Base-by-base conservation (phyloP, 768 basidiomycete genomes). In the Phaeotremella skinneri region DNA sequence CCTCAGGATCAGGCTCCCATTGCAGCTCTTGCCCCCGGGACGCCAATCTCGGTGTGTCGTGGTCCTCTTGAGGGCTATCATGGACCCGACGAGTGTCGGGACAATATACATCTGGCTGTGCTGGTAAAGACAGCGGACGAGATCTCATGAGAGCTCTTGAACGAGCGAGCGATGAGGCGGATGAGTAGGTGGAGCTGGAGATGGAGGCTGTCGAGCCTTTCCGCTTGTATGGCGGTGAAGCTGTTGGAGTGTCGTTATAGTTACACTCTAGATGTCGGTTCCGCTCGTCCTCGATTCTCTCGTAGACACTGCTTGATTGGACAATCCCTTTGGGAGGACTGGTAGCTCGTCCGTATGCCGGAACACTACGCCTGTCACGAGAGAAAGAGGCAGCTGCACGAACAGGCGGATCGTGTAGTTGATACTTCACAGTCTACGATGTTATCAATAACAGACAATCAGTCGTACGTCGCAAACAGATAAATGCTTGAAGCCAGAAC, bases 1-100 rank as follows among this genome's bases (percentile, higher is more conserved):
- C 20, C 31, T 64, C 62, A 13, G 51, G 58, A 31, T 62, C 61
- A 3, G 58, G 58, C 43, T 59, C 39, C 62, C 62, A 64, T 4
- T 34, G 17, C 5, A 63, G 57, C 20, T 17, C 34, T 37, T 37
- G 17, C 34, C 34, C 34, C 34, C 34, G 34, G 17, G 34, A 7
- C 17, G 34, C 9, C 7, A 37, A 17, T 37, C 34, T 37, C n/a
- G n/a, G n/a, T n/a, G n/a, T n/a, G n/a, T n/a, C n/a, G n/a, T n/a
- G n/a, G n/a, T n/a, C 34, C 34, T 37, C 34, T 7, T 37, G 34
- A 7, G n/a, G n/a, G n/a, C n/a, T n/a, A n/a, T n/a, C n/a, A n/a
- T n/a, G n/a, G n/a, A n/a, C n/a, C n/a, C n/a, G n/a, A n/a, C n/a
- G n/a, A n/a, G n/a, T n/a, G n/a, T n/a, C n/a, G n/a, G n/a, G n/a